Evolutionary conservation across 148 eudicot genomes (phyloP).

Genomic region (Diospyros lotus): DNA sequence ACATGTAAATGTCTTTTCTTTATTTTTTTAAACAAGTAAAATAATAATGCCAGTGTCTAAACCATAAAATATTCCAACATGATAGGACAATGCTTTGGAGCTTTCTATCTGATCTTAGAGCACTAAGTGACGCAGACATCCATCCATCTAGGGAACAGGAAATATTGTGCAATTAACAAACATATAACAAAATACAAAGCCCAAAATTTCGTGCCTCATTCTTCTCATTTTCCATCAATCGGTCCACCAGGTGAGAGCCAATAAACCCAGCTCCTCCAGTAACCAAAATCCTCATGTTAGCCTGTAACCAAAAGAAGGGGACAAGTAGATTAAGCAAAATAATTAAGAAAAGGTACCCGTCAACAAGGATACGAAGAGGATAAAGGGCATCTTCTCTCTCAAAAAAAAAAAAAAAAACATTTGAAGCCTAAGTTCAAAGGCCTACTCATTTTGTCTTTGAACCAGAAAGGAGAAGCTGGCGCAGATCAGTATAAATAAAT

Average conservation of each 20-base stretch:
- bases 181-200: neutral
- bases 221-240: constrained; percentile 89
- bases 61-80: neutral
- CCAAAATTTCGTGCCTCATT: constrained; percentile 57
- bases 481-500: neutral
- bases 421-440: neutral
- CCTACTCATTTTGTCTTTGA: neutral
- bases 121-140: neutral
- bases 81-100: neutral
- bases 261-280: constrained; percentile 99
- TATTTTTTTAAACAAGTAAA: neutral
- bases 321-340: neutral
- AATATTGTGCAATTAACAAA: neutral
- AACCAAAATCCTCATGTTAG: constrained; percentile 94
- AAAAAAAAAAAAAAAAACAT: neutral
- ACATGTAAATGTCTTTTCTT: too few relatives aligned
- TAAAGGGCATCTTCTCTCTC: neutral
- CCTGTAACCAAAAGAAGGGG: constrained; percentile 32
- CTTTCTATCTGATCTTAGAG: neutral
- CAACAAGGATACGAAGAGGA: neutral
- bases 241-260: constrained; percentile 95
- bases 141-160: neutral
- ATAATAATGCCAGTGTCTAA: neutral
- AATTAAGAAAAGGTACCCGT: neutral
- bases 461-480: neutral